Conservation (phyloP, 345 rosid species). For the Eucalyptus pauciflora region DNA sequence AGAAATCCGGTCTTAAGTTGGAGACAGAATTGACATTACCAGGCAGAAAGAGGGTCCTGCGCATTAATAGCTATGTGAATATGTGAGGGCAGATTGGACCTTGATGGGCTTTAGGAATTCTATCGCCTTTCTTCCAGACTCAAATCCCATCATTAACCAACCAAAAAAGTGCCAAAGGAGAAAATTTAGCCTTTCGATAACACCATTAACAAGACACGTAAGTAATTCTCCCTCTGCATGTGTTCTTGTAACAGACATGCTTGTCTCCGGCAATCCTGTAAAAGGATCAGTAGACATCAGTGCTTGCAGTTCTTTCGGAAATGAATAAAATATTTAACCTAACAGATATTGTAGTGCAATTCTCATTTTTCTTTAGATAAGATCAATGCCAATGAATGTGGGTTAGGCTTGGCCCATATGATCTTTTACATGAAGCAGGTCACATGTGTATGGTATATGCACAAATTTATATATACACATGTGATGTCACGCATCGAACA, state of each 20-base stretch:
- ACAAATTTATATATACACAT: background rate
- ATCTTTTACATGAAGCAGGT: background rate
- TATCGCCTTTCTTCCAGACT: constrained; percentile 31
- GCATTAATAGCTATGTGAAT: background rate
- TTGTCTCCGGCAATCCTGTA: constrained; percentile 26
- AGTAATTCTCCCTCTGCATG: constrained; percentile 16
- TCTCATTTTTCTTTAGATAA: background rate
- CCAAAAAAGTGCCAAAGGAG: constrained; percentile 42
- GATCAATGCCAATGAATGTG: background rate
- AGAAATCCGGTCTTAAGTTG: background rate
- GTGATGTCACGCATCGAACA: background rate
- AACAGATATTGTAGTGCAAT: background rate
- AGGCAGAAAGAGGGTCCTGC: background rate
- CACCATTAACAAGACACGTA: background rate
- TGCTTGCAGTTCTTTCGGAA: background rate
- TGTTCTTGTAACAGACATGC: constrained; percentile 8
- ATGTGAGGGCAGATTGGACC: constrained; percentile 37
- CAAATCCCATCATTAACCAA: constrained; percentile 36
- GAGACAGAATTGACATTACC: background rate
- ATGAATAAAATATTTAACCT: background rate
- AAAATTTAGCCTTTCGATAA: constrained; percentile 31
- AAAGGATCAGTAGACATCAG: background rate
- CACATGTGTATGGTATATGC: background rate
- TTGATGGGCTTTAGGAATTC: constrained; percentile 40
- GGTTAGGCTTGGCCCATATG: background rate